These are phyloP conservation scores for Sugiyamaella qingdaonensis DNA, from an alignment of 805 yeast species.

Conservation along the genomic window DNA sequence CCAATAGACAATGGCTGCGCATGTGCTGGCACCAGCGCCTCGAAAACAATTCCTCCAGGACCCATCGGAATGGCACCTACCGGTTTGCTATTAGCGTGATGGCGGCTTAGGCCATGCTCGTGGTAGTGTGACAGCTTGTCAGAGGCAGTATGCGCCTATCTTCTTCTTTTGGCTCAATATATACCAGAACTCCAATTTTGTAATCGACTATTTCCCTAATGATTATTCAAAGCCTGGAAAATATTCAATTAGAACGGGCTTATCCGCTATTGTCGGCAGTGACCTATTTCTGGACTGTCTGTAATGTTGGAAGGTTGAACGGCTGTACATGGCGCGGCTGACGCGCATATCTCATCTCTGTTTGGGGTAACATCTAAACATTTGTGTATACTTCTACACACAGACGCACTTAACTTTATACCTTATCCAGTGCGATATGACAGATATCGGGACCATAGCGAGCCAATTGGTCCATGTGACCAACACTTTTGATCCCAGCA, in stretches of 20 bases:
- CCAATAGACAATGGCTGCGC: conserved; percentile 2
- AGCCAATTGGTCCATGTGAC: conserved; percentile 47
- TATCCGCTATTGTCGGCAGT: too few species aligned
- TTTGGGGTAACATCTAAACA: conserved; percentile 3
- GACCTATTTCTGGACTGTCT: too few species aligned
- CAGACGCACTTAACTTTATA: background rate
- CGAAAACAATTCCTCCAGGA: conserved; percentile 2
- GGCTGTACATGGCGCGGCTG: background rate
- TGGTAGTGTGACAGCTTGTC: too few species aligned
- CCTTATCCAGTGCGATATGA: background rate
- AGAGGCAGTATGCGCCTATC: too few species aligned
- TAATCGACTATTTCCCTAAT: too few species aligned
- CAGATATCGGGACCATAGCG: background rate
- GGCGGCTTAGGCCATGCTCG: too few species aligned
- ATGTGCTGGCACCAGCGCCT: conserved; percentile 5
- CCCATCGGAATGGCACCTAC: background rate
- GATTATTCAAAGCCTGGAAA: too few species aligned
- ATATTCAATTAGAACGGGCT: too few species aligned
- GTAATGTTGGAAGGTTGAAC: too few species aligned
- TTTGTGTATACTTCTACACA: background rate
- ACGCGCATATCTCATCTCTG: background rate
- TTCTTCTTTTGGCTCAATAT: too few species aligned
- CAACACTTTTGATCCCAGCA: conserved; percentile 58
- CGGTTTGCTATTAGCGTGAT: too few species aligned
- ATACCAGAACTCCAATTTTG: too few species aligned